Base-by-base conservation (phyloP, 345 rosid species). In the Sonneratia caseolaris region DNA sequence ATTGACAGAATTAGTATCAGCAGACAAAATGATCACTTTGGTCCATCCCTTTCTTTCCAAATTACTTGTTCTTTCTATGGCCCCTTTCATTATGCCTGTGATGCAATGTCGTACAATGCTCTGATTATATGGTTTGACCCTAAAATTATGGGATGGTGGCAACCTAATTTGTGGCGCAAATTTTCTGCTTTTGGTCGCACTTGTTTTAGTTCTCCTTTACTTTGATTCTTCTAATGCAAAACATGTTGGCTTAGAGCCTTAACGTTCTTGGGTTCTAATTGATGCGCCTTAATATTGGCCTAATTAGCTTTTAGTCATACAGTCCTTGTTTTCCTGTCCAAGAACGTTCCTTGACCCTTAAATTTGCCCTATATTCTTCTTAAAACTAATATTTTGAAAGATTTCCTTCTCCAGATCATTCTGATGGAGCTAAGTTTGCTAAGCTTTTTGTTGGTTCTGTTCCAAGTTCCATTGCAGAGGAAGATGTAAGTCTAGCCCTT, bases 361-460 rank as follows among this genome's bases (percentile, higher is more conserved):
- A 49, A 48, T 64, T 19, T 24, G 53, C 32, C 67, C 24, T 37
- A 57, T 73, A n/a, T n/a, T 61, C 48, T 70, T 68, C 21, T 42
- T 7, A n/a, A 66, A 24, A 45, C 70, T 59, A 38, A 68, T 68
- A 22, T 68, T 68, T 37, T 71, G 2, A 11, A 10, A 11, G 5
- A 24, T 8, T 32, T 48, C 65, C 37, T 21, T 71, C 68, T 66
- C 27, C 84, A 90, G 93, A 90, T 76, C 79, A 79, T 69, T 76
- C 47, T 47, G 86, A 76, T 68, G 80, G 84, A 62, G 83, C 84
- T 64, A 81, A 78, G 73, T 74, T 86, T 74, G 96, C 97, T 71
- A 95, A 95, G 83, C 97, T 92, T 74, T 95, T 95, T 86, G 94
- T 95, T 77, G 99, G 99, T 66, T 95, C 99, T 7, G 98, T 95